These are phyloP conservation scores for Blastobotrys aristatus DNA, from an alignment of 1,139 yeast genomes.

Conservation along the genomic window DNA sequence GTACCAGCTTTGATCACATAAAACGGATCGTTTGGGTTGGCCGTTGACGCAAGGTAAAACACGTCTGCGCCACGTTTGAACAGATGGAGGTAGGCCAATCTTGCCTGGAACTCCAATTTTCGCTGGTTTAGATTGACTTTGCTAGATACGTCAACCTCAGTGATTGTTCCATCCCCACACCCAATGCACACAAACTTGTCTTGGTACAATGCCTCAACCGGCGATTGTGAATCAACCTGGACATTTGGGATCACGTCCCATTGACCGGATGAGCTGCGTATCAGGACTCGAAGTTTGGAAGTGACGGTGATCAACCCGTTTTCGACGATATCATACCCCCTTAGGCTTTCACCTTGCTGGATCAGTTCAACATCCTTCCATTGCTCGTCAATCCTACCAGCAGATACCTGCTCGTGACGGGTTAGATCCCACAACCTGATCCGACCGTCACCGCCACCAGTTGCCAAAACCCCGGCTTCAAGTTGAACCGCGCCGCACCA, in stretches of 20 bases:
- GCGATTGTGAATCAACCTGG: slow-evolving; percentile 45
- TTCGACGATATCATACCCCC: slow-evolving; percentile 50
- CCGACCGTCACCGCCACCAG: slow-evolving; percentile 88
- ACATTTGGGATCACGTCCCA: slow-evolving; percentile 38
- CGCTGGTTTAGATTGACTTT: slow-evolving; percentile 20
- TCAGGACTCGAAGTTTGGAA: slow-evolving; percentile 50
- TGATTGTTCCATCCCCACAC: slow-evolving; percentile 49
- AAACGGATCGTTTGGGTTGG: slow-evolving; percentile 58
- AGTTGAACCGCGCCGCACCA: slow-evolving; percentile 74
- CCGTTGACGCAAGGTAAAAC: slow-evolving; percentile 54
- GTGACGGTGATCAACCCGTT: slow-evolving; percentile 49
- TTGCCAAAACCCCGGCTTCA: slow-evolving; percentile 45
- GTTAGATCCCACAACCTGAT: slow-evolving; percentile 56
- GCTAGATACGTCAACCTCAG: slow-evolving; percentile 38
- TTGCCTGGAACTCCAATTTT: slow-evolving; percentile 33
- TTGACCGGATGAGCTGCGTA: slow-evolving; percentile 25
- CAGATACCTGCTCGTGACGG: slow-evolving; percentile 32
- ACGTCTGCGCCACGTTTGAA: slow-evolving; percentile 28
- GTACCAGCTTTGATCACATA: slow-evolving; percentile 40
- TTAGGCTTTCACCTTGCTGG: slow-evolving; percentile 52
- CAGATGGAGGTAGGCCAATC: slow-evolving; percentile 51
- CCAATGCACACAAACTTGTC: slow-evolving; percentile 44
- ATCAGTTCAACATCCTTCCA: slow-evolving; percentile 26
- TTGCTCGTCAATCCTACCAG: slow-evolving; percentile 20
- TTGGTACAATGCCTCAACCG: slow-evolving; percentile 45